Evolutionary conservation across 192 early-diverging fungal genomes (phyloP), one percentile per base, ranked within the genome.

Genomic region (Helicostylum pulchrum): DNA sequence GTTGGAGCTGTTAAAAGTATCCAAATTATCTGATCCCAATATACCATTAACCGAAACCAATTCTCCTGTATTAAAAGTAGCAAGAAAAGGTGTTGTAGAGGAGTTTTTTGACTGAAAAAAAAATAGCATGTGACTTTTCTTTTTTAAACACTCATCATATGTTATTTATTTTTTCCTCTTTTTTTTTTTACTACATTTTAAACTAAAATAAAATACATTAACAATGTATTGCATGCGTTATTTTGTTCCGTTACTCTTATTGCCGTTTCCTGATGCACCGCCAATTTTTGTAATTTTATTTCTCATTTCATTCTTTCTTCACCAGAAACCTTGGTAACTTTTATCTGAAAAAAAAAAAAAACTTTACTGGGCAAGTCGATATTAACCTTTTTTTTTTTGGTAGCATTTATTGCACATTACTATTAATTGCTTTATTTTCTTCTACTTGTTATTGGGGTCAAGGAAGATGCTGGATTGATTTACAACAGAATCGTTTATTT

Each of bases 381-480:
- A 26, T 4, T 39, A 39, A 39, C 1, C 5, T 39, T 6, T 39
- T 9, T 17, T 49, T 63, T 17, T 21, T 19, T 21, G n/a, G 26
- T 59, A 85, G 83, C 56, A 72, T 83, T 10, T 83, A 80, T 56
- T 85, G 83, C 63, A 75, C 81, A 20, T 73, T 83, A 64, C 69
- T 82, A 7, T 62, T 85, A 2, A 75, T 85, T 45, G 77, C 81
- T 11, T 57, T 85, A 15, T 83, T 85, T 53, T 79, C 77, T 0
- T 80, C 81, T 10, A 85, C 83, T 7, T 85, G 83, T 56, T 85
- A 83, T 58, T 85, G 83, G 83, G 83, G 83, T 36, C 75, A 80
- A 31, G 83, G 80, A 32, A 77, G 83, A 51, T 85, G 83, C 64
- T 85, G 83, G 83, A 32, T 85, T 19, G 76, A 79, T 47, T 59